phyloP scores from a whole-genome alignment of 208 protist species.

The Lotmaria passim region DNA sequence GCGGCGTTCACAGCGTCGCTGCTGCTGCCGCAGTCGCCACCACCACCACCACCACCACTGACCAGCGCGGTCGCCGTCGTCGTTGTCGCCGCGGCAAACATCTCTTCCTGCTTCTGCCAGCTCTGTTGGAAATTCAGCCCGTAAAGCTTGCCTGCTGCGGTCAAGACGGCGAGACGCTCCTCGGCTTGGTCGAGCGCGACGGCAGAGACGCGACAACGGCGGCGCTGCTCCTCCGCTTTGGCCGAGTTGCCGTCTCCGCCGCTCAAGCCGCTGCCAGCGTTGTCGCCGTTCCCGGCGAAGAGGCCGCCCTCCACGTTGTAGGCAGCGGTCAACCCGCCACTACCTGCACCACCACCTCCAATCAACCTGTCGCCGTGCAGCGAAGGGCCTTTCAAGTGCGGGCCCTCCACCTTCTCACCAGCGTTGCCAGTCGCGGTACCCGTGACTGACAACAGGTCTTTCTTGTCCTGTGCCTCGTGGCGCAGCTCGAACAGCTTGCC shows the following conservation, averaged over 20 bases:
- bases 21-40: neutral
- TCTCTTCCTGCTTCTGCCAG: slow-evolving; percentile 41
- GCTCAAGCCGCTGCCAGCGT: slow-evolving; percentile 5
- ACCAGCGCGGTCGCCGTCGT: neutral
- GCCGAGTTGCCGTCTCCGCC: slow-evolving; percentile 2
- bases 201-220: slow-evolving; percentile 36
- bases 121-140: slow-evolving; percentile 56
- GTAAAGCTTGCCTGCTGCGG: slow-evolving; percentile 65
- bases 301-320: neutral
- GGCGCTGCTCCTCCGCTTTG: slow-evolving; percentile 8
- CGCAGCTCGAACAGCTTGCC: slow-evolving; percentile 21
- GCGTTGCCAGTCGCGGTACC: neutral
- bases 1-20: neutral
- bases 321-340: neutral
- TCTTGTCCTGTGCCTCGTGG: slow-evolving; percentile 6
- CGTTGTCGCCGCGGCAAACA: slow-evolving; percentile 7
- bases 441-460: neutral
- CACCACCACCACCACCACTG: too few species aligned
- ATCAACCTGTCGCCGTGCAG: slow-evolving; percentile 1
- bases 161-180: slow-evolving; percentile 70
- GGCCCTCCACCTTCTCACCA: neutral
- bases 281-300: neutral
- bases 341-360: too few species aligned
- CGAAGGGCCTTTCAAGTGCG: neutral
- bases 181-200: slow-evolving; percentile 75